These are phyloP conservation scores for Hevea brasiliensis DNA, from an alignment of 345 rosid species.

Conservation along the genomic window DNA sequence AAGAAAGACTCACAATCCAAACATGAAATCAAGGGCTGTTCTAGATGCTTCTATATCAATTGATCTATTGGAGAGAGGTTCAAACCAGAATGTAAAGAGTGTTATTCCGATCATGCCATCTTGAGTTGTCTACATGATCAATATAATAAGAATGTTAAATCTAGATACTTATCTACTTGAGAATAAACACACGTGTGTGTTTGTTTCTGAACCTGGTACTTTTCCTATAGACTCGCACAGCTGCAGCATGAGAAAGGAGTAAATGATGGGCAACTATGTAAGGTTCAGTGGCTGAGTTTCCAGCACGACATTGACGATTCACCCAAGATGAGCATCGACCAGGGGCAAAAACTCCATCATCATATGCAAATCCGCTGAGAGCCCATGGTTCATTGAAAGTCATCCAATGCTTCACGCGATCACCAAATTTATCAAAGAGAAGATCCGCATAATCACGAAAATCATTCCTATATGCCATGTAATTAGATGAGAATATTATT, in stretches of 20 bases:
- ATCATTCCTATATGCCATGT: constrained; percentile 41
- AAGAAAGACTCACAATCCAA: too few species aligned
- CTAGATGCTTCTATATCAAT: too few species aligned
- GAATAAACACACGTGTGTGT: too few species aligned
- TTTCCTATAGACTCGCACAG: constrained; percentile 24
- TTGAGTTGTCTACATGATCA: too few species aligned
- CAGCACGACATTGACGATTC: constrained; percentile 8
- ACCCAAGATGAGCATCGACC: constrained; percentile 24
- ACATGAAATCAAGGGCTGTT: too few species aligned
- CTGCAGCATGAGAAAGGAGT: constrained; percentile 34
- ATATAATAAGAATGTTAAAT: background rate
- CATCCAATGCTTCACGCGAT: constrained; percentile 36
- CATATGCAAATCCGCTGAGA: constrained; percentile 3
- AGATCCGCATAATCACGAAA: constrained; percentile 40
- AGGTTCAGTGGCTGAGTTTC: constrained; percentile 37
- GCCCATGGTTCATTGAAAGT: constrained; percentile 38
- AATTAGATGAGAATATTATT: too few species aligned
- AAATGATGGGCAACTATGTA: constrained; percentile 28
- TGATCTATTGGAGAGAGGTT: too few species aligned
- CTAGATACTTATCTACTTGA: too few species aligned
- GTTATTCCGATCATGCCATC: too few species aligned
- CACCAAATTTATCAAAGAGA: constrained; percentile 45
- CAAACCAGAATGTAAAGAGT: too few species aligned
- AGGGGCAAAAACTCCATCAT: constrained; percentile 25
- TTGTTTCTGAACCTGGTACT: constrained; percentile 22